Evolutionary conservation across 768 basidiomycete genomes (phyloP).

Genomic region (Lactifluus hygrophoroides): DNA sequence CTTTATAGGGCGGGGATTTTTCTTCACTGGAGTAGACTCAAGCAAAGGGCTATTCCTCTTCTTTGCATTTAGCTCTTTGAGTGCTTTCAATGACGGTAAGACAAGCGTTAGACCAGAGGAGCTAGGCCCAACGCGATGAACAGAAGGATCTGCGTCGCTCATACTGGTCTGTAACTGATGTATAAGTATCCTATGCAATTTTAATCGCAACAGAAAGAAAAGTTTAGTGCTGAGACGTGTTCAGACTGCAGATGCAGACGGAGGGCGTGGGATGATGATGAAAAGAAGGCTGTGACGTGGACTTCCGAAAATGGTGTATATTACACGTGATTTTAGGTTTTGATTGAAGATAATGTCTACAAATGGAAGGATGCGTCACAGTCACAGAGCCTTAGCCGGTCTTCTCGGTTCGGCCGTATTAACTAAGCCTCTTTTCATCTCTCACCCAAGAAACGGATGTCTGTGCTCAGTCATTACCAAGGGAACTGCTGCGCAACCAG

Average conservation of each 20-base stretch:
- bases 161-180: neutral
- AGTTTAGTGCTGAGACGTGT: neutral
- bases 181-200: neutral
- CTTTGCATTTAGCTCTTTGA: conserved; percentile 47
- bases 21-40: conserved; percentile 24
- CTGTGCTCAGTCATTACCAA: neutral
- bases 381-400: too few relatives aligned
- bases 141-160: neutral
- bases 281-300: neutral
- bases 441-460: too few relatives aligned
- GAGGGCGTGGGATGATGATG: neutral
- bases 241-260: neutral
- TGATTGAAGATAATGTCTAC: too few relatives aligned
- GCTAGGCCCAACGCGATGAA: conserved; percentile 6
- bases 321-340: too few relatives aligned
- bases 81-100: conserved; percentile 54
- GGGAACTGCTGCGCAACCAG: neutral
- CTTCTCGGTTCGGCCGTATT: too few relatives aligned
- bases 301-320: neutral
- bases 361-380: neutral
- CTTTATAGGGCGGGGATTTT: conserved; percentile 50
- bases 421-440: neutral
- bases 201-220: neutral
- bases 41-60: conserved; percentile 34
- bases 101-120: conserved; percentile 53